A percentile compares a stretch with the other conserved stretches of the same genome.
Evolutionary conservation across 2,329 filamentous ascomycete species (phyloP).

Genomic region (Dactylonectria macrodidyma): DNA sequence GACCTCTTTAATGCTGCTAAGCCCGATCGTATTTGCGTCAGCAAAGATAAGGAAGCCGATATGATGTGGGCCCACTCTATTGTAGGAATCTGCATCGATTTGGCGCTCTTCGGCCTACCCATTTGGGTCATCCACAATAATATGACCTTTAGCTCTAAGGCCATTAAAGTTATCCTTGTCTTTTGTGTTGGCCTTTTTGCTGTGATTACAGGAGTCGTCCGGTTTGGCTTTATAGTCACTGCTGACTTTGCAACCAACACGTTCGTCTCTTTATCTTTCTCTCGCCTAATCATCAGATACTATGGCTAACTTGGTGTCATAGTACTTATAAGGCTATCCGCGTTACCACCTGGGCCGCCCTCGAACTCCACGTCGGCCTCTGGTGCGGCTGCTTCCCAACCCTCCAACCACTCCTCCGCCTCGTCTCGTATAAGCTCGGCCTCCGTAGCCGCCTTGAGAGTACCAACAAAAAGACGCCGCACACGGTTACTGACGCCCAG

Average conservation of each 20-base stretch:
- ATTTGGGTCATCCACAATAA: slow-evolving; percentile 49
- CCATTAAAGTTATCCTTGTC: slow-evolving; percentile 53
- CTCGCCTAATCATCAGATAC: background rate
- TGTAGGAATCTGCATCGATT: slow-evolving; percentile 52
- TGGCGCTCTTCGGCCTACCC: slow-evolving; percentile 44
- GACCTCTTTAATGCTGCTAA: slow-evolving; percentile 34
- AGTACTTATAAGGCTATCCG: slow-evolving; percentile 55
- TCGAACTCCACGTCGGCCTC: slow-evolving; percentile 47
- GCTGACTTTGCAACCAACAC: slow-evolving; percentile 35
- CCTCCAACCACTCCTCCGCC: slow-evolving; percentile 55
- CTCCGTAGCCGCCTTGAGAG: slow-evolving; percentile 30
- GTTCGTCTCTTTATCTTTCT: slow-evolving; percentile 37
- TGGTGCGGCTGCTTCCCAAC: slow-evolving; percentile 56
- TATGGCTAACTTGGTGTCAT: background rate
- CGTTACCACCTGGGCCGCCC: slow-evolving; percentile 55
- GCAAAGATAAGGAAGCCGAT: slow-evolving; percentile 32
- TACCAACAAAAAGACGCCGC: slow-evolving; percentile 37
- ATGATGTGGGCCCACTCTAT: slow-evolving; percentile 53
- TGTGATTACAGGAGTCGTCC: slow-evolving; percentile 54
- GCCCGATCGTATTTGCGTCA: slow-evolving; percentile 27
- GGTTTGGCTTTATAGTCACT: slow-evolving; percentile 52
- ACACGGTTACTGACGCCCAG: slow-evolving; percentile 23
- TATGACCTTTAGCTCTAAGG: slow-evolving; percentile 53
- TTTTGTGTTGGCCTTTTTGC: slow-evolving; percentile 56
- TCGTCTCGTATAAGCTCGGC: slow-evolving; percentile 37